Base-by-base conservation (phyloP, 2,329 filamentous ascomycete species). In the Plenodomus biglobosus region DNA sequence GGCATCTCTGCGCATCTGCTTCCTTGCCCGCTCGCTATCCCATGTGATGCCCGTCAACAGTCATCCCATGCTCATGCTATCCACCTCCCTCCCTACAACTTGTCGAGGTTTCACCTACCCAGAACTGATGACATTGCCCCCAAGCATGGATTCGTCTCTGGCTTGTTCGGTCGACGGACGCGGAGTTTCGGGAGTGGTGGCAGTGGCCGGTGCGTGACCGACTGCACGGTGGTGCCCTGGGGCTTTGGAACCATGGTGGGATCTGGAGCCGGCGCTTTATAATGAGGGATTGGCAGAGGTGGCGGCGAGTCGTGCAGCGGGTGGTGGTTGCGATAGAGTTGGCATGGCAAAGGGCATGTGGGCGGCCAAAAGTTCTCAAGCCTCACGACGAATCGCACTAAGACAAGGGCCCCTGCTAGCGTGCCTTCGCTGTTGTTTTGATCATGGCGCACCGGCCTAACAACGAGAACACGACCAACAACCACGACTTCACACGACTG, bases 101-200 rank as follows among this genome's bases (percentile, higher is more conserved):
- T 13, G 6, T 8, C 24, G 15, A 5, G 3, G 10, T 11, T 13
- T 11, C 22, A 65, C 58, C 42, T 80, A 87, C 85, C 84, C 62
- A 87, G 71, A 61, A 87, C 82, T 43, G 82, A 80, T 42, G 79
- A 80, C 86, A 89, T 88, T 38, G 85, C 75, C 15, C 80, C 78
- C 41, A 86, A 68, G 64, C 86, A 89, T 44, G 85, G 82, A 66
- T 86, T 87, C 53, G 74, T 72, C 62, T 84, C 79, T 55, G 80
- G 74, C 59, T 80, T 77, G 62, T 87, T 84, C 41, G 85, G 85
- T 58, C 80, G 78, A 57, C 82, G 80, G 41, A 89, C 79, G 61
- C 83, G 82, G 48, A 89, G 79, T 65, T 85, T 83, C 4, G 77
- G 80, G 2, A 85, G 75, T 17, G 82, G 82, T 32, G 82, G 82